Evolutionary conservation across 306 rosid genomes (phyloP).

Genomic region (Begonia fuchsioides): DNA sequence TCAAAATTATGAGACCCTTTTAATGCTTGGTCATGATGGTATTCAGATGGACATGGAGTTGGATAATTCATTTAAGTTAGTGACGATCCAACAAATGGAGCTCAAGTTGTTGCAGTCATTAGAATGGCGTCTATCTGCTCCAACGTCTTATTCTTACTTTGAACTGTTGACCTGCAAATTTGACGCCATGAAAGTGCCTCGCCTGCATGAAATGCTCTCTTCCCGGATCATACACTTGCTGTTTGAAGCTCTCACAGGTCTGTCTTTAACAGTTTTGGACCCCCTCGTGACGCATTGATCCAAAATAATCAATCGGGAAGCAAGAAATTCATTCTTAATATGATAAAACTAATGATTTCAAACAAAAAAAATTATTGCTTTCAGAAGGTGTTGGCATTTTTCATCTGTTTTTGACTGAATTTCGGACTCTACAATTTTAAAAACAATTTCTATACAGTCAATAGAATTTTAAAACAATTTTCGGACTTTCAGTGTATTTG

Average conservation of each 20-base stretch:
- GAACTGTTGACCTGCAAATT: conserved; percentile 14
- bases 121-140: conserved; percentile 29
- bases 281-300: no score
- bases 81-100: conserved; percentile 29
- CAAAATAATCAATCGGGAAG: no score
- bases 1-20: neutral
- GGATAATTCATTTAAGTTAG: conserved; percentile 15
- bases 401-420: no score
- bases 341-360: no score
- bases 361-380: no score
- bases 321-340: no score
- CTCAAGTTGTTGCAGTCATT: conserved; percentile 25
- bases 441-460: no score
- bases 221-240: conserved; percentile 14
- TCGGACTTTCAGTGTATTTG: no score
- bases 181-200: conserved; percentile 14
- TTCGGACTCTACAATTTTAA: no score
- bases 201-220: conserved; percentile 8
- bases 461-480: no score
- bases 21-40: neutral
- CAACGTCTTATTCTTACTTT: conserved; percentile 21
- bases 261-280: no score
- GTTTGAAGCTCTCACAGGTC: conserved; percentile 29
- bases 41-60: conserved; percentile 24
- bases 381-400: no score